Conservation (phyloP, 371 early-diverging fungal species). For the Mortierella sp. region DNA sequence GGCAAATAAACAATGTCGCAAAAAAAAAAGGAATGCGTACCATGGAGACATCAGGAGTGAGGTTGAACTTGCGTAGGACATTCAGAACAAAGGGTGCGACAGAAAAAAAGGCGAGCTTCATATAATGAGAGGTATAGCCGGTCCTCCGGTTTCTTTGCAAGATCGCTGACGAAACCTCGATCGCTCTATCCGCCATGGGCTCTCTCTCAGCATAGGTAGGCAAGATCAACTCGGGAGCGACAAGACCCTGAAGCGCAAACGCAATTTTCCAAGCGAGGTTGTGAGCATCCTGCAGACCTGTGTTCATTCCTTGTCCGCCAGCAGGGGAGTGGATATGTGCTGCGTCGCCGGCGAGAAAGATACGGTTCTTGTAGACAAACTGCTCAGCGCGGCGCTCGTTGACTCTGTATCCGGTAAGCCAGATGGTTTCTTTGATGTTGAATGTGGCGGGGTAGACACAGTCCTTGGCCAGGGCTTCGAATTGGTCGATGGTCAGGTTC, state of each 20-base stretch:
- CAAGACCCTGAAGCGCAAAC: slow-evolving; percentile 32
- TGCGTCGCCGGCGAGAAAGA: slow-evolving; percentile 64
- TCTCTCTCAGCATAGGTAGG: slow-evolving; percentile 37
- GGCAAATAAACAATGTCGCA: neutral
- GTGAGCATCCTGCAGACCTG: slow-evolving; percentile 65
- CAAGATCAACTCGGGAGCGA: slow-evolving; percentile 20
- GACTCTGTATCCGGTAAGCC: slow-evolving; percentile 42
- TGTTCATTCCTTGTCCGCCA: slow-evolving; percentile 66
- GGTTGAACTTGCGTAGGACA: neutral
- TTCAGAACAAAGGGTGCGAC: neutral
- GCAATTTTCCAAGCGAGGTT: slow-evolving; percentile 66
- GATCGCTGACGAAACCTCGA: slow-evolving; percentile 22
- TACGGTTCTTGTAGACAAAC: slow-evolving; percentile 35
- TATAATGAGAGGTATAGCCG: neutral
- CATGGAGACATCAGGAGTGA: slow-evolving; percentile 23
- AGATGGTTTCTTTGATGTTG: slow-evolving; percentile 23
- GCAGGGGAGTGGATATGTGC: slow-evolving; percentile 62
- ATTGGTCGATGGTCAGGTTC: slow-evolving; percentile 32
- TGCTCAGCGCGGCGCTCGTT: slow-evolving; percentile 52
- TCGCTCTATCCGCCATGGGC: slow-evolving; percentile 29
- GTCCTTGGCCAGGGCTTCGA: slow-evolving; percentile 28
- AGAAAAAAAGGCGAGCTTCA: neutral
- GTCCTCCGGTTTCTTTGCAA: neutral
- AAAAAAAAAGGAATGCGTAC: neutral
- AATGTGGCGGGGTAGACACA: slow-evolving; percentile 23